A percentile compares a stretch with the other conserved stretches of the same genome.
Conservation (phyloP, 2,329 filamentous ascomycete genomes). For the Claviceps purpurea region DNA sequence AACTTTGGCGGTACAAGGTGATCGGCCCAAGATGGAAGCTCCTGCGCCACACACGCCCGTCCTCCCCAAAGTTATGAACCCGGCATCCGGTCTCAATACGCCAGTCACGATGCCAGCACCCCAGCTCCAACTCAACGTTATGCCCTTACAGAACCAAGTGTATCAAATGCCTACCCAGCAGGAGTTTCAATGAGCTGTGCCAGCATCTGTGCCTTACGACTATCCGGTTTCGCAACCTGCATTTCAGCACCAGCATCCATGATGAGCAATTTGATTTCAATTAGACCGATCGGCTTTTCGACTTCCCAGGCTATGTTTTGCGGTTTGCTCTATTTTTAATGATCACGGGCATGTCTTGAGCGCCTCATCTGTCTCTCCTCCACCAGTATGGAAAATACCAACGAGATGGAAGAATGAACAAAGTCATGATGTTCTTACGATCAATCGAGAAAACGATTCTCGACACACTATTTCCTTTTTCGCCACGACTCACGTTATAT, state of each 20-base stretch:
- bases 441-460: background rate
- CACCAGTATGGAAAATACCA: background rate
- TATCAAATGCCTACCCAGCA: slow-evolving; percentile 1
- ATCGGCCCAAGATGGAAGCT: slow-evolving; percentile 32
- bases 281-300: background rate
- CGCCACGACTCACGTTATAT: background rate
- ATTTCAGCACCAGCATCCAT: background rate
- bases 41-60: slow-evolving; percentile 19
- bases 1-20: slow-evolving; percentile 26
- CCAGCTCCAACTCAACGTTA: slow-evolving; percentile 4
- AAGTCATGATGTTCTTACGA: slow-evolving; percentile 1
- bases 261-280: slow-evolving; percentile 3
- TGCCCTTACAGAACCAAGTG: slow-evolving; percentile 3
- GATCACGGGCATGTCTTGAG: background rate
- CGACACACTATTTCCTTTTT: background rate
- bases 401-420: background rate
- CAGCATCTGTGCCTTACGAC: background rate
- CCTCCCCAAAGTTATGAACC: slow-evolving; percentile 14
- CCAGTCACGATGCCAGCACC: slow-evolving; percentile 3
- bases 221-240: background rate
- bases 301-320: background rate
- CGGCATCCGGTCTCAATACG: slow-evolving; percentile 8
- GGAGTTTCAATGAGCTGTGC: background rate
- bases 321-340: background rate
- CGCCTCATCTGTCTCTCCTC: background rate